Evolutionary conservation across 2,329 filamentous ascomycete genomes (phyloP).

Genomic region (Coniochaeta prunicola): DNA sequence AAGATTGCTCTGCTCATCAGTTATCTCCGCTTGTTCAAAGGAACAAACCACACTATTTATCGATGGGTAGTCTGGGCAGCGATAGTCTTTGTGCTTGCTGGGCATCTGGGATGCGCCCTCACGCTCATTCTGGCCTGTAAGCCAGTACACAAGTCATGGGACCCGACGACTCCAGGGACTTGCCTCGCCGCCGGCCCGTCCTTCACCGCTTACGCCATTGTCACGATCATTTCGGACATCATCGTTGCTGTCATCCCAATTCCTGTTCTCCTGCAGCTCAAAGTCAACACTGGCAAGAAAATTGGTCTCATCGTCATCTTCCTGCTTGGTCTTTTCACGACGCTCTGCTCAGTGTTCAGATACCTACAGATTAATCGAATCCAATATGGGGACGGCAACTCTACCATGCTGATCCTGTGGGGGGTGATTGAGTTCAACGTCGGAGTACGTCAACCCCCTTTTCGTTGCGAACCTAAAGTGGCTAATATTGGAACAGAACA

Average conservation of each 20-base stretch:
- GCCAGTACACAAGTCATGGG: slow-evolving; percentile 42
- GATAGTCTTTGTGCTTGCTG: slow-evolving; percentile 33
- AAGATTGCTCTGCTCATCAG: slow-evolving; percentile 46
- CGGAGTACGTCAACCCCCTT: slow-evolving; percentile 31
- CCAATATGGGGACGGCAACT: slow-evolving; percentile 42
- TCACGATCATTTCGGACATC: slow-evolving; percentile 44
- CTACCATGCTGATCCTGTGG: slow-evolving; percentile 49
- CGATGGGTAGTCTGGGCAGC: slow-evolving; percentile 34
- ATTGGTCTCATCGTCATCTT: slow-evolving; percentile 44
- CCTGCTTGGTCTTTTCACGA: slow-evolving; percentile 46
- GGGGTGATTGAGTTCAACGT: slow-evolving; percentile 51
- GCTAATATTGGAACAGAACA: slow-evolving; percentile 24
- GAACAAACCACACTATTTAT: slow-evolving; percentile 37
- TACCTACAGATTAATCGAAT: slow-evolving; percentile 44
- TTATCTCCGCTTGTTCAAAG: slow-evolving; percentile 42
- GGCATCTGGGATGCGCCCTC: slow-evolving; percentile 40
- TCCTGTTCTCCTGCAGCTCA: slow-evolving; percentile 39
- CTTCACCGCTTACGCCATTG: slow-evolving; percentile 43
- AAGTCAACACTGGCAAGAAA: slow-evolving; percentile 41
- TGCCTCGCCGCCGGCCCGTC: slow-evolving; percentile 39
- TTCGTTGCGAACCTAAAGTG: background rate
- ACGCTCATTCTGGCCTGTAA: slow-evolving; percentile 42
- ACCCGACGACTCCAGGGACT: slow-evolving; percentile 26
- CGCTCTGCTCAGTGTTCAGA: slow-evolving; percentile 44
- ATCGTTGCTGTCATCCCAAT: slow-evolving; percentile 42